Conservation (phyloP, 495 filamentous ascomycete genomes). For the Daldinia childiae region DNA sequence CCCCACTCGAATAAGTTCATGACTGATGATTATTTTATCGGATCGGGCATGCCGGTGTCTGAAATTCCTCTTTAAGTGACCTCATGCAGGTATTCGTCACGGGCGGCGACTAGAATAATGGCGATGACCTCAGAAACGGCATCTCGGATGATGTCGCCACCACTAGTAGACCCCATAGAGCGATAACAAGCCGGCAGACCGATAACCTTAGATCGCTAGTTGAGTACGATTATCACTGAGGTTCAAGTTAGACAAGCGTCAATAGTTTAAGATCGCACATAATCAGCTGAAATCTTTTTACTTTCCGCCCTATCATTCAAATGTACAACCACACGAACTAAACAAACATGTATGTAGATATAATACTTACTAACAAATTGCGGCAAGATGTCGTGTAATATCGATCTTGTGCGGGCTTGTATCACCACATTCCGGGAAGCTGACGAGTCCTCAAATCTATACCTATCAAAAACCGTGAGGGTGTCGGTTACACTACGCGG, state of each 20-base stretch:
- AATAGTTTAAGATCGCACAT: neutral
- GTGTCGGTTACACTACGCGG: conserved; percentile 7
- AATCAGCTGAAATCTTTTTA: neutral
- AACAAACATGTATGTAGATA: neutral
- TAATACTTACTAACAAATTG: neutral
- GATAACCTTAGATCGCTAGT: conserved; percentile 84
- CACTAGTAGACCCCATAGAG: conserved; percentile 74
- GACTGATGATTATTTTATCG: neutral
- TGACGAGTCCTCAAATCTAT: conserved; percentile 25
- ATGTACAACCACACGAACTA: neutral
- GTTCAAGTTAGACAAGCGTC: neutral
- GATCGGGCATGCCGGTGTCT: neutral
- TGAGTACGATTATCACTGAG: conserved; percentile 77
- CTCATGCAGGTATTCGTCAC: conserved; percentile 58
- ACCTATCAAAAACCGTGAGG: neutral
- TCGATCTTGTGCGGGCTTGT: conserved; percentile 20
- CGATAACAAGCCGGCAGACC: conserved; percentile 78
- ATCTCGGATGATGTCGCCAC: conserved; percentile 93
- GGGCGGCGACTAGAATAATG: conserved; percentile 85
- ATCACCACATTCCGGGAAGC: conserved; percentile 19
- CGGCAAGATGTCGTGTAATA: conserved; percentile 23
- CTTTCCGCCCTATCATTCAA: neutral
- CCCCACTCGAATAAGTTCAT: neutral
- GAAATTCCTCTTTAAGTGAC: conserved; percentile 19
- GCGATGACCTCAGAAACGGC: conserved; percentile 89